Percentiles rank a stretch among this genome's conserved stretches.
Conservation (phyloP, 176 grass and related monocot genomes). For the Triticum timopheevii region DNA sequence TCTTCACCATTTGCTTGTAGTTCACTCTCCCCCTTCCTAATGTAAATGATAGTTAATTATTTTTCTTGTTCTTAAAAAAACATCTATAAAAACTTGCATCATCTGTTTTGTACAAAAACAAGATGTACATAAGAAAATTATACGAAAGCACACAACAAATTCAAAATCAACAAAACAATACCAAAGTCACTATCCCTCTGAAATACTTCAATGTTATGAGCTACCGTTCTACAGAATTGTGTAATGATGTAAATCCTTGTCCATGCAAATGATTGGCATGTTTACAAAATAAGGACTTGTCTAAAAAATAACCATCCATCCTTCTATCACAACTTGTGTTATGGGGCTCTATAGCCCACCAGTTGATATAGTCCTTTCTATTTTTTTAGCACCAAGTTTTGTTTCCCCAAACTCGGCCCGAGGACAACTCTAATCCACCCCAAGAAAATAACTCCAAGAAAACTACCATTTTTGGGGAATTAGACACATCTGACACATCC, state of each 20-base stretch:
- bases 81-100: too few relatives aligned
- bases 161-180: constrained; percentile 25
- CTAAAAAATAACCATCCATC: constrained; percentile 1
- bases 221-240: constrained; percentile 27
- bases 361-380: constrained; percentile 55
- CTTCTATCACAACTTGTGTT: constrained; percentile 37
- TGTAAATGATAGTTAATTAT: too few relatives aligned
- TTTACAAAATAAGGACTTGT: constrained; percentile 34
- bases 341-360: constrained; percentile 33
- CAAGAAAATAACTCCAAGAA: too few relatives aligned
- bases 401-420: background rate
- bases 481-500: too few relatives aligned
- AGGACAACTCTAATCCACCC: too few relatives aligned
- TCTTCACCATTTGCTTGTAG: too few relatives aligned
- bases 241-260: constrained; percentile 26
- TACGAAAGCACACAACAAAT: too few relatives aligned
- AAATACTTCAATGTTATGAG: constrained; percentile 24
- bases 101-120: too few relatives aligned
- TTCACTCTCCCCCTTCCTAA: too few relatives aligned
- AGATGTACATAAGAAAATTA: too few relatives aligned
- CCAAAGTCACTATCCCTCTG: background rate
- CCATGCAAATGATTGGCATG: constrained; percentile 48
- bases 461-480: too few relatives aligned
- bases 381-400: constrained; percentile 83
- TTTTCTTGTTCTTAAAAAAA: too few relatives aligned